Percentiles rank a stretch among this genome's conserved stretches.
These are phyloP conservation scores for Cylindrotheca fusiformis DNA, from an alignment of 108 stramenopile species.

Conservation along the genomic window DNA sequence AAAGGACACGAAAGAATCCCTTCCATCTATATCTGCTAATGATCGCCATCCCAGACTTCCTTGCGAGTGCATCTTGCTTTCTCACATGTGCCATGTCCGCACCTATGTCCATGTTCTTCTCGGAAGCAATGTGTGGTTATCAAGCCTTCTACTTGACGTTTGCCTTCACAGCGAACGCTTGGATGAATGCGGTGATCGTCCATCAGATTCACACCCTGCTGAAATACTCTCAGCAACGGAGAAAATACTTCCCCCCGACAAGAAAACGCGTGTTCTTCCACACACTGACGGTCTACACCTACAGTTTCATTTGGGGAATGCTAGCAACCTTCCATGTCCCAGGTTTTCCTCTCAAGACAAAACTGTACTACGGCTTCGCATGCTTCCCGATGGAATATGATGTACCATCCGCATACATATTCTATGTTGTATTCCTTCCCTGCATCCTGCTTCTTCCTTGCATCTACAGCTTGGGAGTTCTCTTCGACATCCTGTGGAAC, in stretches of 20 bases:
- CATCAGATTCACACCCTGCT: constrained; percentile 16
- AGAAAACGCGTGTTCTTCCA: constrained; percentile 1
- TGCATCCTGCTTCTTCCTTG: neutral
- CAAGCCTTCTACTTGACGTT: constrained; percentile 24
- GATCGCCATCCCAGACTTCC: constrained; percentile 21
- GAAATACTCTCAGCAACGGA: constrained; percentile 3
- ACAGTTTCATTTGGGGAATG: constrained; percentile 2
- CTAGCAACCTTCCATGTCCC: constrained; percentile 9
- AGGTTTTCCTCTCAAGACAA: constrained; percentile 5
- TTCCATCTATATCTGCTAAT: constrained; percentile 30
- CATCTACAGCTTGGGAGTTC: neutral
- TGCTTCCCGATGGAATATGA: constrained; percentile 10
- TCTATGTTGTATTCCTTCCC: neutral
- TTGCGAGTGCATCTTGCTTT: constrained; percentile 13
- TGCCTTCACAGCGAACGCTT: constrained; percentile 16
- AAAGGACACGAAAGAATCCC: constrained; percentile 7
- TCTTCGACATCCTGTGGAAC: neutral
- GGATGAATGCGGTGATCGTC: constrained; percentile 33
- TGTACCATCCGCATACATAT: neutral
- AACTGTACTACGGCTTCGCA: constrained; percentile 1
- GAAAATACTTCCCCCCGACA: constrained; percentile 16
- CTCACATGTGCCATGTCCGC: constrained; percentile 12
- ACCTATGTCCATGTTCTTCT: neutral
- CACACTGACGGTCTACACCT: constrained; percentile 10
- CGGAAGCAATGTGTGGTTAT: constrained; percentile 21